Percentiles rank a stretch among this genome's conserved stretches.
phyloP scores from a whole-genome alignment of 2,329 filamentous ascomycete genomes.

The Stromatinia cepivora region DNA sequence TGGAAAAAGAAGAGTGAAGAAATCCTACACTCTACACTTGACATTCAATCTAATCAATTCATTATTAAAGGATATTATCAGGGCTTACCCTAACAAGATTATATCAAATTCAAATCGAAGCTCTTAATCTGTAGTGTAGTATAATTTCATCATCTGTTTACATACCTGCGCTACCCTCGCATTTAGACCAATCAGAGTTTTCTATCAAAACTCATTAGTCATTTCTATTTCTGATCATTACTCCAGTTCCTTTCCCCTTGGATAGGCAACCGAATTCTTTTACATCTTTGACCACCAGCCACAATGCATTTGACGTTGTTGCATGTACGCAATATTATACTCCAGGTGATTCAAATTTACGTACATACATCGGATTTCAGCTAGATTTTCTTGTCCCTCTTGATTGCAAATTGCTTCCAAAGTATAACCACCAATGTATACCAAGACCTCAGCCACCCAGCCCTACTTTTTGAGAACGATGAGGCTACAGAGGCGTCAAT shows the following conservation, averaged over 20 bases:
- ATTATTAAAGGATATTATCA: too few species aligned
- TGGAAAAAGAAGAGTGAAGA: too few species aligned
- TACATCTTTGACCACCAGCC: background rate
- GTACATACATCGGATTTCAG: background rate
- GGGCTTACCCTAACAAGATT: too few species aligned
- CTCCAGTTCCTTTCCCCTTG: background rate
- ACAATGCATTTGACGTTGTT: background rate
- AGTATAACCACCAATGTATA: background rate
- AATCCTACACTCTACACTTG: too few species aligned
- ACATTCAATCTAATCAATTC: too few species aligned
- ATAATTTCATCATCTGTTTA: background rate
- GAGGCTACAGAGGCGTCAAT: slow-evolving; percentile 6
- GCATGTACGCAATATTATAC: background rate
- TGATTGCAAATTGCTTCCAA: background rate
- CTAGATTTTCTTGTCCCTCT: background rate
- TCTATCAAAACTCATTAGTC: background rate
- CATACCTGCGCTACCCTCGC: background rate
- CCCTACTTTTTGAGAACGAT: slow-evolving; percentile 1
- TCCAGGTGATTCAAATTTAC: slow-evolving; percentile 1
- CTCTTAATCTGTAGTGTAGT: too few species aligned
- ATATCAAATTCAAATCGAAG: too few species aligned
- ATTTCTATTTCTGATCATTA: background rate
- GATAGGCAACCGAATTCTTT: slow-evolving; percentile 7
- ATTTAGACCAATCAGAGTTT: background rate
- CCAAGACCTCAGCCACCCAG: slow-evolving; percentile 18